A percentile compares a stretch with the other conserved stretches of the same genome.
These are phyloP conservation scores for Colletotrichum euphorbiae DNA, from an alignment of 2,329 filamentous ascomycete genomes.

Conservation along the genomic window DNA sequence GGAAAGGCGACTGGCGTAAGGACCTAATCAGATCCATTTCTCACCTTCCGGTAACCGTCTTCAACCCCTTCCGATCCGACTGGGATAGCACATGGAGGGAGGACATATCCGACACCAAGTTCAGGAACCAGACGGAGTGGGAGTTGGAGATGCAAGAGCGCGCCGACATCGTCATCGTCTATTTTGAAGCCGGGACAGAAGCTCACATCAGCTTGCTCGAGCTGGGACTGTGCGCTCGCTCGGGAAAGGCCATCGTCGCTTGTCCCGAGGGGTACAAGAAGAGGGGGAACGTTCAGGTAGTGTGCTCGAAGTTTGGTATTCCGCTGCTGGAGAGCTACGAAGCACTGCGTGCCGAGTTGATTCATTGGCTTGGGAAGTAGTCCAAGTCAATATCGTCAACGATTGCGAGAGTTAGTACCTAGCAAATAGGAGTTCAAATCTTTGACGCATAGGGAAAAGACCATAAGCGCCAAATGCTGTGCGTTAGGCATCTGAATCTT, in stretches of 20 bases:
- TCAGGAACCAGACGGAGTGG: conserved; percentile 68
- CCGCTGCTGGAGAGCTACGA: conserved; percentile 56
- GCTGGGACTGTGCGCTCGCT: conserved; percentile 63
- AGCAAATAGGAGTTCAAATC: no score
- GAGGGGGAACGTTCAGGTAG: conserved; percentile 70
- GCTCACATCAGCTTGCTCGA: conserved; percentile 71
- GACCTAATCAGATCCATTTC: conserved; percentile 55
- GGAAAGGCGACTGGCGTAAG: conserved; percentile 61
- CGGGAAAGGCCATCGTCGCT: conserved; percentile 62
- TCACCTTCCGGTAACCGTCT: conserved; percentile 62
- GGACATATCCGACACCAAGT: conserved; percentile 58
- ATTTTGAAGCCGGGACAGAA: conserved; percentile 63
- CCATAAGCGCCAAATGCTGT: neutral
- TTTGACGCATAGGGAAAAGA: no score
- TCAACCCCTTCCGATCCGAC: conserved; percentile 66
- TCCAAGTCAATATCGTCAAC: neutral
- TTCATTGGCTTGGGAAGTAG: conserved; percentile 44
- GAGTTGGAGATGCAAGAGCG: conserved; percentile 68
- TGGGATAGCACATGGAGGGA: conserved; percentile 68
- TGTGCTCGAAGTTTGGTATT: conserved; percentile 62
- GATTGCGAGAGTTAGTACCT: no score
- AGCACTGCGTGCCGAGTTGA: conserved; percentile 53
- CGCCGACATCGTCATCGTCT: conserved; percentile 67
- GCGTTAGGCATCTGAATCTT: no score
- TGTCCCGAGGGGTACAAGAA: conserved; percentile 65